Evolutionary conservation across 2,329 filamentous ascomycete genomes (phyloP).

Genomic region (Pseudocercospora musae): DNA sequence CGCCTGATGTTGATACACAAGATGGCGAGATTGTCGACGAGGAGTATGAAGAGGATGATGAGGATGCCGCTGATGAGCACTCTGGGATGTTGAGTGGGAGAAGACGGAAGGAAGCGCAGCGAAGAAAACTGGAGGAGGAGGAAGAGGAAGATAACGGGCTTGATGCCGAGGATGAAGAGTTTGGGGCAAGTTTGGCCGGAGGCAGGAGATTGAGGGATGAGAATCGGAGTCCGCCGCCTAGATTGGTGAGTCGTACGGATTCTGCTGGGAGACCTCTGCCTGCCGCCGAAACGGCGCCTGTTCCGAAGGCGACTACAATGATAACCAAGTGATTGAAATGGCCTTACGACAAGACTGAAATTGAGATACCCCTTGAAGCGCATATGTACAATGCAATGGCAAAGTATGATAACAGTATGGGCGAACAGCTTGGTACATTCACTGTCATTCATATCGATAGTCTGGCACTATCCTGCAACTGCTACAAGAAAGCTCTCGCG

Average conservation of each 20-base stretch:
- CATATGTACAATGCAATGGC: not conserved
- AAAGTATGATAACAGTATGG: not conserved
- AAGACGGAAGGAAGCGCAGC: not conserved
- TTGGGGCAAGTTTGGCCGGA: constrained; percentile 22
- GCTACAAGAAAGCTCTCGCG: not conserved
- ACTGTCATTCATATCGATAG: constrained; percentile 1
- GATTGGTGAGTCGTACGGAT: constrained; percentile 37
- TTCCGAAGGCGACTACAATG: constrained; percentile 31
- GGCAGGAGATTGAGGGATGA: constrained; percentile 25
- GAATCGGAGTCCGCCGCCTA: constrained; percentile 27
- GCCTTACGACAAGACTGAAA: not conserved
- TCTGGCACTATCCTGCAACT: not conserved
- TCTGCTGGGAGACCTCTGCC: constrained; percentile 43
- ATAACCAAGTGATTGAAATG: constrained; percentile 1
- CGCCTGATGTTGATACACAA: constrained; percentile 70
- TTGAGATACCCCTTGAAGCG: not conserved
- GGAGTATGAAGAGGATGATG: constrained; percentile 47
- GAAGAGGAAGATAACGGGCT: not conserved
- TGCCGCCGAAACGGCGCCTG: constrained; percentile 44
- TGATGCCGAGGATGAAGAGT: constrained; percentile 9
- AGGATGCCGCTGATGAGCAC: constrained; percentile 53
- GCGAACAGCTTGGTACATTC: not conserved
- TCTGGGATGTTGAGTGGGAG: constrained; percentile 22
- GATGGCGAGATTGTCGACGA: constrained; percentile 67
- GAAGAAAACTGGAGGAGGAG: constrained; percentile 5